These are phyloP conservation scores for Tuber borchii DNA, from an alignment of 495 filamentous ascomycete genomes.

Conservation along the genomic window DNA sequence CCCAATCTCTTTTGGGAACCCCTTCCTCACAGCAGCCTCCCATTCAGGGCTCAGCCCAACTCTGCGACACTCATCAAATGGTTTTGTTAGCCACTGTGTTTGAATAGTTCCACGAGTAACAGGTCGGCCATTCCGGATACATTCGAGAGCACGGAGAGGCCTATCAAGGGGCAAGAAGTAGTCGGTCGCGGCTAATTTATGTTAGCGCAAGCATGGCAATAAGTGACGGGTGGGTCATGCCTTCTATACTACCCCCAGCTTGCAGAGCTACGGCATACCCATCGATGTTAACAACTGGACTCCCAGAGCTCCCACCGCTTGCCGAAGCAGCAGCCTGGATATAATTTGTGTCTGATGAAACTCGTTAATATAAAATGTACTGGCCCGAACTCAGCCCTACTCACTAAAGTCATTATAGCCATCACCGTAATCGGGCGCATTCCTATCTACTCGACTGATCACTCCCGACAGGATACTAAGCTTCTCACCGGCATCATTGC, in stretches of 20 bases:
- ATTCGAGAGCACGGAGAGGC: slow-evolving; percentile 75
- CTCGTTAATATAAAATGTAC: slow-evolving; percentile 7
- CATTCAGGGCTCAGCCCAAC: slow-evolving; percentile 77
- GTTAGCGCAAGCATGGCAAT: slow-evolving; percentile 45
- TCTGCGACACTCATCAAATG: slow-evolving; percentile 93
- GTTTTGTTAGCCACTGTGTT: slow-evolving; percentile 91
- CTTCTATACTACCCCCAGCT: slow-evolving; percentile 82
- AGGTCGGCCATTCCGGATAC: slow-evolving; percentile 65
- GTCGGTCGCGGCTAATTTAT: slow-evolving; percentile 70
- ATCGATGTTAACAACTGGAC: slow-evolving; percentile 93
- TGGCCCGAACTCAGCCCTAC: slow-evolving; percentile 14
- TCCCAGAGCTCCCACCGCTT: slow-evolving; percentile 91
- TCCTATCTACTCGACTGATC: slow-evolving; percentile 89
- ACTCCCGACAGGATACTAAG: slow-evolving; percentile 96
- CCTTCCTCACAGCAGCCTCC: slow-evolving; percentile 72
- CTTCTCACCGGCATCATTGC: slow-evolving; percentile 98
- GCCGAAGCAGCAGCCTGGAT: slow-evolving; percentile 96
- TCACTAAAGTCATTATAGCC: slow-evolving; percentile 92
- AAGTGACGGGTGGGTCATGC: background rate
- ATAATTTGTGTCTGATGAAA: slow-evolving; percentile 70
- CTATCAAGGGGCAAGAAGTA: slow-evolving; percentile 95
- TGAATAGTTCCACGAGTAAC: slow-evolving; percentile 93
- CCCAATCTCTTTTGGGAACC: slow-evolving; percentile 86
- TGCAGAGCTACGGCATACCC: slow-evolving; percentile 89
- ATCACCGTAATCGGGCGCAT: slow-evolving; percentile 96